These are phyloP conservation scores for Macrocybe gigantea DNA, from an alignment of 768 basidiomycete genomes.

Conservation along the genomic window DNA sequence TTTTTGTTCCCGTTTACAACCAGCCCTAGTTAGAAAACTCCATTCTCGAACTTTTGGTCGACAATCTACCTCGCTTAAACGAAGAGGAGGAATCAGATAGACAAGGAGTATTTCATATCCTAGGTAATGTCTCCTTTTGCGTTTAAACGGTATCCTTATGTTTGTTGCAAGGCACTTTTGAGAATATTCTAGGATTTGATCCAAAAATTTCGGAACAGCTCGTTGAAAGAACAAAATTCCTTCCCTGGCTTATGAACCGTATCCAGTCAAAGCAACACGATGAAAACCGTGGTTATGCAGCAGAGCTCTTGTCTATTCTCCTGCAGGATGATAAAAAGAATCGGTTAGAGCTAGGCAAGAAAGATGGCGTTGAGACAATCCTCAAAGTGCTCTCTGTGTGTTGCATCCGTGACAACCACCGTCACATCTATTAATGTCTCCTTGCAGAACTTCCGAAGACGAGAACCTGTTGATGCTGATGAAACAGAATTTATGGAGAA, in stretches of 20 bases:
- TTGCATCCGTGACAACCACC: conserved; percentile 3
- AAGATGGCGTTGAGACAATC: conserved; percentile 72
- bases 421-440: conserved; percentile 6
- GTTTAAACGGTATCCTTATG: conserved; percentile 1
- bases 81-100: conserved; percentile 87
- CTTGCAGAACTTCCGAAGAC: conserved; percentile 75
- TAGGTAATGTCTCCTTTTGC: conserved; percentile 44
- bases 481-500: conserved; percentile 99
- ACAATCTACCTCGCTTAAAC: conserved; percentile 84
- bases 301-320: conserved; percentile 88
- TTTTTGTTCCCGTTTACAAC: conserved; percentile 5
- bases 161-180: conserved; percentile 66
- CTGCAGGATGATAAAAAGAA: conserved; percentile 72
- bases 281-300: conserved; percentile 90
- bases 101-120: conserved; percentile 88
- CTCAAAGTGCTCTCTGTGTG: conserved; percentile 80
- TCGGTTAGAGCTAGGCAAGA: conserved; percentile 60
- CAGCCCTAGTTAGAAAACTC: conserved; percentile 66
- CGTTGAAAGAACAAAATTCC: conserved; percentile 66
- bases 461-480: conserved; percentile 81
- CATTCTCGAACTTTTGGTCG: conserved; percentile 81
- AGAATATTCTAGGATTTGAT: conserved; percentile 86
- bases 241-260: conserved; percentile 77
- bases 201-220: conserved; percentile 68
- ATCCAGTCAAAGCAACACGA: conserved; percentile 70